Evolutionary conservation across 305 asterid species (phyloP), one percentile per base, ranked within the genome.

Genomic region (Fraxinus paxiana): DNA sequence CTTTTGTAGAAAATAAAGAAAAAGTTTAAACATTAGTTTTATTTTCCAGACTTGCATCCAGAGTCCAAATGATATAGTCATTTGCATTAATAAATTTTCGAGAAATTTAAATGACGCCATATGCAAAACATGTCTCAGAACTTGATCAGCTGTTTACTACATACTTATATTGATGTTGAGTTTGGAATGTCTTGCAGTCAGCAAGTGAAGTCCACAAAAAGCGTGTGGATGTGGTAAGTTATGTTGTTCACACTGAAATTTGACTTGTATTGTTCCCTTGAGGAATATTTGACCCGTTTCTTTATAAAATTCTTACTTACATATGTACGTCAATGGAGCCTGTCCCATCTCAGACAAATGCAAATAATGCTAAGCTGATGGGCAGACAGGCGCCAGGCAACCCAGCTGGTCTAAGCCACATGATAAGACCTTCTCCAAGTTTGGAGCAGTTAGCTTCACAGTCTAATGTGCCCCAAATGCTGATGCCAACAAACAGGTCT

Each of bases 171-270:
- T 83, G 77, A 72, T 75, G 24, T 75, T 54, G 82, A 76, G 17
- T 77, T 85, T 61, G 76, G 81, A 77, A 74, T 87, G 67, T 82
- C 76, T 37, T 90, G 97, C 98, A 94, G 97, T 82, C 90, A 80
- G 87, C 91, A 34, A 86, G 88, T 77, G 98, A 92, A 59, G 85
- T 74, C 82, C 99, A 95, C 92, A 89, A 90, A 78, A 94, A 89
- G 87, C 99, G 98, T 81, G 86, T 91, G 84, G 97, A 96, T 83
- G 92, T 82, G 88, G 99, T 96, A 83, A 89, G 89, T 84, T 76
- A 9, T 80, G 63, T 77, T 78, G 26, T 34, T 63, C 63, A 22
- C 51, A 13, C 78, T 67, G 59, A 73, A 77, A 34, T 26, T 30
- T 35, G 20, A 20, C 81, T 61, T 75, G 12, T 24, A 30, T 38